Percentiles rank a stretch among this genome's conserved stretches.
Evolutionary conservation across 164 flowering plant genomes (phyloP).

Genomic region (Nelumbo lutea): DNA sequence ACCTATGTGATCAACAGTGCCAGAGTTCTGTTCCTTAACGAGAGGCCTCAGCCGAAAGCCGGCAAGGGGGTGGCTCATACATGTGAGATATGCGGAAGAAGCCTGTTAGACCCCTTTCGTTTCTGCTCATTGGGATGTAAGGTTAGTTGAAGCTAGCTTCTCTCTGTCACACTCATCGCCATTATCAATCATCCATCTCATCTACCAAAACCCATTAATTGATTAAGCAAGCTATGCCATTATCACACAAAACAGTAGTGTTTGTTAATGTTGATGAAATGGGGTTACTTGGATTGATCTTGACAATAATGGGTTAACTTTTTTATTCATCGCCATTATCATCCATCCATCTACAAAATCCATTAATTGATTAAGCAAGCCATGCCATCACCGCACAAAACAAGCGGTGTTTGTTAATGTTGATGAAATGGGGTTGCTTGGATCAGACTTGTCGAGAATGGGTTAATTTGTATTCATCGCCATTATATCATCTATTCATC

Average conservation of each 20-base stretch:
- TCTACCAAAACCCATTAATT: constrained; percentile 2
- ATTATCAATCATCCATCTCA: constrained; percentile 1
- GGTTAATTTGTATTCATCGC: background rate
- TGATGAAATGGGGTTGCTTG: no score
- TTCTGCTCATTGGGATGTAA: constrained; percentile 96
- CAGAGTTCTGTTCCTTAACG: constrained; percentile 77
- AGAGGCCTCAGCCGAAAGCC: constrained; percentile 83
- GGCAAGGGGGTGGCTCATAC: constrained; percentile 64
- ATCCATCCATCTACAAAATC: background rate
- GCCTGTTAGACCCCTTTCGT: constrained; percentile 72
- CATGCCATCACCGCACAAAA: background rate
- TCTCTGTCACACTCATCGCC: background rate
- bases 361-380: constrained; percentile 7
- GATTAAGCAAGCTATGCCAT: background rate
- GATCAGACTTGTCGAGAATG: background rate
- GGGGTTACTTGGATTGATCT: no score
- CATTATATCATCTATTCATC: constrained; percentile 1
- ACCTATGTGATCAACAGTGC: constrained; percentile 97
- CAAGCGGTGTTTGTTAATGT: no score
- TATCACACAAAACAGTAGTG: background rate
- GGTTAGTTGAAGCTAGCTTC: constrained; percentile 31
- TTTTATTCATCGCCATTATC: constrained; percentile 6
- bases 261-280: no score
- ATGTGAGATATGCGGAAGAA: constrained; percentile 80
- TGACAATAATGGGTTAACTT: background rate